Evolutionary conservation across 1,284 basidiomycete genomes (phyloP).

Genomic region (Moesziomyces antarcticus): DNA sequence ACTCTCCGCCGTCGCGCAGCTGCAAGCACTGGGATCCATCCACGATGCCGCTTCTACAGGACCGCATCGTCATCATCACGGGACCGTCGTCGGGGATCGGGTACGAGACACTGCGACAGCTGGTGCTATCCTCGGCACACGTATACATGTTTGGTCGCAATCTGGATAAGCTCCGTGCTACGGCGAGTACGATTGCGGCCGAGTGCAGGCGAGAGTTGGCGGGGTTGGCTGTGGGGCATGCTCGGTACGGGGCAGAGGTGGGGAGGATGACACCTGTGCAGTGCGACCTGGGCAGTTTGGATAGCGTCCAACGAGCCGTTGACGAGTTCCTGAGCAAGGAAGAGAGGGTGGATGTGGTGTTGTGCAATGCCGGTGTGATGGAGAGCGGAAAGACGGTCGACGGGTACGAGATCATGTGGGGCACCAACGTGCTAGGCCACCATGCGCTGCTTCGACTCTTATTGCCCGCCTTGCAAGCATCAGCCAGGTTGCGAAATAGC

Average conservation of each 20-base stretch:
- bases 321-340: slow-evolving; percentile 28
- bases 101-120: slow-evolving; percentile 47
- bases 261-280: slow-evolving; percentile 37
- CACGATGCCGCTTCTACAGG: slow-evolving; percentile 27
- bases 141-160: slow-evolving; percentile 53
- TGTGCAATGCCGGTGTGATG: slow-evolving; percentile 55
- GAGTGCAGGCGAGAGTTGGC: slow-evolving; percentile 8
- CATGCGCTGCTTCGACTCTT: slow-evolving; percentile 50
- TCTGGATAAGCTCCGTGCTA: slow-evolving; percentile 6
- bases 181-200: slow-evolving; percentile 3
- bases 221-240: background rate
- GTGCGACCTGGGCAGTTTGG: slow-evolving; percentile 48
- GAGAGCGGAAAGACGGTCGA: slow-evolving; percentile 26
- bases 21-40: slow-evolving; percentile 19
- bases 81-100: slow-evolving; percentile 62
- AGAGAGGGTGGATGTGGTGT: slow-evolving; percentile 45
- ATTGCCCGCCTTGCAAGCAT: slow-evolving; percentile 29
- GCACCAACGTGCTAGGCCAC: slow-evolving; percentile 53
- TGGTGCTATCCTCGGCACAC: slow-evolving; percentile 51
- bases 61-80: slow-evolving; percentile 55
- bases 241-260: background rate
- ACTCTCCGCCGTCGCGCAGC: slow-evolving; percentile 2
- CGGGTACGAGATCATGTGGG: slow-evolving; percentile 55
- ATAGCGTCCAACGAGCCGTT: slow-evolving; percentile 34
- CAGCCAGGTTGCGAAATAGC: slow-evolving; percentile 5